phyloP scores from a whole-genome alignment of 305 asterid genomes.

The Solanum aculeatissimum region DNA sequence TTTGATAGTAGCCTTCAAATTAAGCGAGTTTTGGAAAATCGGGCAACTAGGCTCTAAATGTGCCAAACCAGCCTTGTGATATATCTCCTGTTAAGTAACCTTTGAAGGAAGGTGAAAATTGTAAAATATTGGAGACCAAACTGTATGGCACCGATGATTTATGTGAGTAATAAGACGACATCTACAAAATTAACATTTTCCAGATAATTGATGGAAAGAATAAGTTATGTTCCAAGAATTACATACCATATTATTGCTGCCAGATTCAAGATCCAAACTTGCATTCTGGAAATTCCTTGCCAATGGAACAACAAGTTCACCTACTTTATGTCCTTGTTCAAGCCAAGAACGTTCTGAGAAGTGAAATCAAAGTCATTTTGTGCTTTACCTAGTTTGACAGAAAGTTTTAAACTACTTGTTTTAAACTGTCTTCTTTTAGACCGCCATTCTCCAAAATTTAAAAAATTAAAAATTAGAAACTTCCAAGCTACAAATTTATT shows the following conservation, averaged over 20 bases:
- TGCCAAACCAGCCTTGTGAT: neutral
- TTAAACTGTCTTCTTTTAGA: neutral
- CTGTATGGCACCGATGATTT: neutral
- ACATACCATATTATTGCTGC: conserved; percentile 26
- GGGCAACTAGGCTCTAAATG: neutral
- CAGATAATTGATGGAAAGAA: neutral
- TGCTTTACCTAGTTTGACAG: neutral
- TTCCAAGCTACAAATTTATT: neutral
- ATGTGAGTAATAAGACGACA: neutral
- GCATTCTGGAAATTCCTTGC: conserved; percentile 57
- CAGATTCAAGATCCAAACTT: conserved; percentile 41
- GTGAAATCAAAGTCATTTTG: neutral
- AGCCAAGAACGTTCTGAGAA: conserved; percentile 58
- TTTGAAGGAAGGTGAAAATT: neutral
- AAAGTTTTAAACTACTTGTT: neutral
- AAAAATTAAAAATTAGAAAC: neutral
- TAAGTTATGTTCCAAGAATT: neutral
- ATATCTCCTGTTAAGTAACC: neutral
- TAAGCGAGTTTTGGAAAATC: neutral
- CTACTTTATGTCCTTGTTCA: conserved; percentile 66
- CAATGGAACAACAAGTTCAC: conserved; percentile 68
- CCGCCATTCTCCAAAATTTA: neutral
- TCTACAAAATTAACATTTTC: neutral
- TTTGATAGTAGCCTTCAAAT: neutral
- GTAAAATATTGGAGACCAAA: neutral